Evolutionary conservation across 805 yeast species (phyloP), one percentile per base, ranked within the genome.

Genomic region (Starmera amethionina): DNA sequence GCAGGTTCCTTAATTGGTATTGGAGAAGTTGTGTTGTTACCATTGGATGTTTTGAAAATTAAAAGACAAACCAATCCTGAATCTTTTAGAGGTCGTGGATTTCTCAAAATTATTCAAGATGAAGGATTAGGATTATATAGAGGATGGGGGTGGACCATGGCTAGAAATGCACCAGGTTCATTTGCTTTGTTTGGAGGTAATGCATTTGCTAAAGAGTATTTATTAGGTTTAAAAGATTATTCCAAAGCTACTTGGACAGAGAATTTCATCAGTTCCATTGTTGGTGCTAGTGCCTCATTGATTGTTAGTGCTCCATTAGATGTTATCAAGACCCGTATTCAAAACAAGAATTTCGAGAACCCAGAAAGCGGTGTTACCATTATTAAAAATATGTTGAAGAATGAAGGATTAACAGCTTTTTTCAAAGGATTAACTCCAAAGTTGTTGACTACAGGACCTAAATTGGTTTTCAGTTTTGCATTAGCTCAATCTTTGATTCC

Each of bases 111-210:
- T 56, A 60, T 93, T 45, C 58, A 70, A 41, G 98, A 93, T 59
- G 98, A 93, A 67, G 97, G 98, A 15, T 73, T 87, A 44, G 87
- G 93, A 19, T 72, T 93, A 52, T 93, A 93, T 70, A 75, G 96
- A 61, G 99, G 99, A 50, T 89, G 97, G 95, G 97, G 97, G 43
- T 93, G 99, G 99, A 93, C 99, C 44, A 95, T 95, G 52, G 99
- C 99, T 35, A 82, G 99, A 76, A 93, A 93, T 62, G 97, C 97
- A 3, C 99, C 99, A 32, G 99, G 99, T 44, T 87, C 96, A 2
- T 93, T 93, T 59, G 96, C 97, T 14, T 71, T 93, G 42, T 93
- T 93, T 52, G 99, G 99, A 52, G 99, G 97, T 67, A 88, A 90
- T 59, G 96, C 99, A 13, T 93, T 93, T 60, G 97, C 98, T 46